Percentiles rank a stretch among this genome's conserved stretches.
Evolutionary conservation across 2,329 filamentous ascomycete genomes (phyloP).

Genomic region (Cercospora citrullina): DNA sequence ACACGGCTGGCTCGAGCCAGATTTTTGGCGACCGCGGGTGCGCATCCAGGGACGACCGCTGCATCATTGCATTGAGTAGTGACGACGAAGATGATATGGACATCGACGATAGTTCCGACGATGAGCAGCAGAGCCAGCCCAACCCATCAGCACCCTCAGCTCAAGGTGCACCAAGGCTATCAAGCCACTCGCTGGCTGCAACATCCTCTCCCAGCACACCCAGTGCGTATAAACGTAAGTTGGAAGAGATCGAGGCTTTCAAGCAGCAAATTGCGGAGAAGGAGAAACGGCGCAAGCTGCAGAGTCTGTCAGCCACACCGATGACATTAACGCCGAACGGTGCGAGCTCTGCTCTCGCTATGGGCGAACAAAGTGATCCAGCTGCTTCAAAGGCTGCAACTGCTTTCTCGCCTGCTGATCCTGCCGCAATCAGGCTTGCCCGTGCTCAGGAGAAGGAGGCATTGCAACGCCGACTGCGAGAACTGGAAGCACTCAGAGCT

Average conservation of each 20-base stretch:
- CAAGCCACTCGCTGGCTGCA: background rate
- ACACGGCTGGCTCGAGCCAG: background rate
- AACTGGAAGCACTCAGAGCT: slow-evolving; percentile 14
- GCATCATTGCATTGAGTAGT: slow-evolving; percentile 86
- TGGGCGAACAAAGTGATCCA: background rate
- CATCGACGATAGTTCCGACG: slow-evolving; percentile 20
- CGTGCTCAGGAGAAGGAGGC: slow-evolving; percentile 19
- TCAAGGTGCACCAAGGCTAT: background rate
- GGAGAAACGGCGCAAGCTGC: slow-evolving; percentile 41
- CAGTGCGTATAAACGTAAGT: slow-evolving; percentile 17
- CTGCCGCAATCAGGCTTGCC: slow-evolving; percentile 2
- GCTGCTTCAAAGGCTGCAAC: background rate
- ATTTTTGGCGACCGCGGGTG: slow-evolving; percentile 52
- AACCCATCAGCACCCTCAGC: background rate
- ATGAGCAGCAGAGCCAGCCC: background rate
- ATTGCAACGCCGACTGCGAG: slow-evolving; percentile 15
- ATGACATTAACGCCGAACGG: background rate
- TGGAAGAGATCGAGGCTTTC: slow-evolving; percentile 31
- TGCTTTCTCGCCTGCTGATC: background rate
- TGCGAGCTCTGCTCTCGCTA: background rate
- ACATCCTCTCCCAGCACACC: slow-evolving; percentile 24
- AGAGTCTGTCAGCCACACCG: background rate
- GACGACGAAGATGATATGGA: slow-evolving; percentile 54
- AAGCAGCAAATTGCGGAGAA: slow-evolving; percentile 45
- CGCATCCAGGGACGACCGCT: slow-evolving; percentile 55